These are phyloP conservation scores for Phytophthora syringae DNA, from an alignment of 352 stramenopile species.

Conservation along the genomic window DNA sequence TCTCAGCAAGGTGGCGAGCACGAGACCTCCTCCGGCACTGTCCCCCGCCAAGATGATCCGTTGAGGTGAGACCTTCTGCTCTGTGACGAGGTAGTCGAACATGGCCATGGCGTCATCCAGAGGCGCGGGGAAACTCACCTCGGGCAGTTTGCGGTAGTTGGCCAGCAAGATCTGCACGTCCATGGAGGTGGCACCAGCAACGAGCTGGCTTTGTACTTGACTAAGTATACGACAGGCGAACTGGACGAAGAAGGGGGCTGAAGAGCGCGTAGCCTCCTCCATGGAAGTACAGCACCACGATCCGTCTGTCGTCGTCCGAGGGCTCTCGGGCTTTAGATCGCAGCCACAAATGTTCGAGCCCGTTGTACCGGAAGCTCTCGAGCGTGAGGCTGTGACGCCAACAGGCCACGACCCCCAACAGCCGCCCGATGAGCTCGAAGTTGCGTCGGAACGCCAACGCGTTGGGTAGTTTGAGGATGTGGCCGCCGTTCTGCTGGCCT, in stretches of 20 bases:
- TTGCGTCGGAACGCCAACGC: slow-evolving; percentile 43
- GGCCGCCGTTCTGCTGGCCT: slow-evolving; percentile 32
- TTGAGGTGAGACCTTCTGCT: slow-evolving; percentile 31
- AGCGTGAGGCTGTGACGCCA: slow-evolving; percentile 26
- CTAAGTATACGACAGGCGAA: slow-evolving; percentile 51
- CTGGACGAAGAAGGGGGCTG: slow-evolving; percentile 56
- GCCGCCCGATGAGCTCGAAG: slow-evolving; percentile 40
- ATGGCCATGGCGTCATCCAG: slow-evolving; percentile 57
- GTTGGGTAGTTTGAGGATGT: slow-evolving; percentile 48
- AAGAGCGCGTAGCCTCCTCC: slow-evolving; percentile 66
- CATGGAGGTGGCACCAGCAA: slow-evolving; percentile 2
- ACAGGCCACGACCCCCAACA: slow-evolving; percentile 40
- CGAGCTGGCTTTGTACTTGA: slow-evolving; percentile 25
- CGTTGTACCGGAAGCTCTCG: slow-evolving; percentile 46
- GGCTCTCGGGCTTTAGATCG: slow-evolving; percentile 1
- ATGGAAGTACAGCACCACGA: slow-evolving; percentile 68
- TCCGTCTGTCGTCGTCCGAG: slow-evolving; percentile 10
- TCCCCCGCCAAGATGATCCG: slow-evolving; percentile 56
- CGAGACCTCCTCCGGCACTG: slow-evolving; percentile 59
- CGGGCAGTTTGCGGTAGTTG: slow-evolving; percentile 73
- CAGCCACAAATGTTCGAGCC: slow-evolving; percentile 64
- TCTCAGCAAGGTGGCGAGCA: slow-evolving; percentile 50
- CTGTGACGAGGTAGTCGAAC: slow-evolving; percentile 48
- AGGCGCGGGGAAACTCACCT: slow-evolving; percentile 46
- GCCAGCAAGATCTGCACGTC: slow-evolving; percentile 62